phyloP scores from a whole-genome alignment of 176 grass and related monocot species.

The Hsuehochloa calcarea region DNA sequence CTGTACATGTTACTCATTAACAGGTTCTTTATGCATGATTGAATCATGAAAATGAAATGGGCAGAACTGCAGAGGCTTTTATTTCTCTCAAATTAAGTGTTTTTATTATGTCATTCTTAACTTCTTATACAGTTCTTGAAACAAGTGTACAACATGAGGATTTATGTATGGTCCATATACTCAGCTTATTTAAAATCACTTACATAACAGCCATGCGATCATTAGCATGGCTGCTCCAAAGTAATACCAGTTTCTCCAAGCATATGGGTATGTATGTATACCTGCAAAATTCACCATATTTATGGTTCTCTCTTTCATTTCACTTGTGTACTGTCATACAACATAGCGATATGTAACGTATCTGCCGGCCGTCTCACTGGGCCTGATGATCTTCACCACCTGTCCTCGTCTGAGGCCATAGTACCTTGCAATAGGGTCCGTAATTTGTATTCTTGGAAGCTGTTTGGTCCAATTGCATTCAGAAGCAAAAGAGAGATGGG shows the following conservation, averaged over 20 bases:
- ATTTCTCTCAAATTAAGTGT: background rate
- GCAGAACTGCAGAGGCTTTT: background rate
- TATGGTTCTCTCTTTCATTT: slow-evolving; percentile 4
- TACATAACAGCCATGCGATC: background rate
- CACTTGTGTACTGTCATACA: slow-evolving; percentile 43
- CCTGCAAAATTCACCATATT: slow-evolving; percentile 30
- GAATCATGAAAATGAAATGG: background rate
- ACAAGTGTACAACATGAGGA: slow-evolving; percentile 36
- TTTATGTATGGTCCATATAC: slow-evolving; percentile 13
- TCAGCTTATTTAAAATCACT: slow-evolving; percentile 18
- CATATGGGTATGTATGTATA: slow-evolving; percentile 24
- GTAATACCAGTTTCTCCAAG: background rate
- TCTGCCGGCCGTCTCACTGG: slow-evolving; percentile 85
- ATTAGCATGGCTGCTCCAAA: background rate
- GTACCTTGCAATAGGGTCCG: slow-evolving; percentile 80
- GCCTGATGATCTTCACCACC: slow-evolving; percentile 89
- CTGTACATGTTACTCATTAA: background rate
- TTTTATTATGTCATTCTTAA: slow-evolving; percentile 22
- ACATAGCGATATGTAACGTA: slow-evolving; percentile 86
- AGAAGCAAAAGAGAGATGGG: slow-evolving; percentile 23
- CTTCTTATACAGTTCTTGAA: slow-evolving; percentile 27
- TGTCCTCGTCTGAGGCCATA: slow-evolving; percentile 75
- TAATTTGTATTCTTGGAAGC: slow-evolving; percentile 88
- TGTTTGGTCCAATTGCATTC: slow-evolving; percentile 37
- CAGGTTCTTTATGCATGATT: background rate